Conservation (phyloP, 371 early-diverging fungal species). For the Zopfochytrium polystomum region DNA sequence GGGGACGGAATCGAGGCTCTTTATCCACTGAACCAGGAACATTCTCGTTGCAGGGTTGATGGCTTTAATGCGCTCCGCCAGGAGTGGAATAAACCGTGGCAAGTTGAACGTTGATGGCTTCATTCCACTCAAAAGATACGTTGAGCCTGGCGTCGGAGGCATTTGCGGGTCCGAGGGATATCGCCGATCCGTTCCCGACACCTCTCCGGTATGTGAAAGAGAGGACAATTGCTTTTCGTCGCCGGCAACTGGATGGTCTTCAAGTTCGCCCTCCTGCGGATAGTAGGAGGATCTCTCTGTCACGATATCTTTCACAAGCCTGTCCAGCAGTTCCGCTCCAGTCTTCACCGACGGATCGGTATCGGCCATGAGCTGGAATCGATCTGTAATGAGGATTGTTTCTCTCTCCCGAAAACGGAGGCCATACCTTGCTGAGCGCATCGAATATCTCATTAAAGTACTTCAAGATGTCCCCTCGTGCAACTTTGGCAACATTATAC, state of each 20-base stretch:
- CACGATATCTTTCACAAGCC: conserved; percentile 90
- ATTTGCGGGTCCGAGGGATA: conserved; percentile 16
- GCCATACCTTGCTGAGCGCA: conserved; percentile 77
- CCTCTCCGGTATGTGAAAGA: background rate
- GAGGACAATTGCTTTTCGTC: background rate
- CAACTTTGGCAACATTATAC: conserved; percentile 94
- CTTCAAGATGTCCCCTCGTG: conserved; percentile 72
- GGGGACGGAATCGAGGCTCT: conserved; percentile 81
- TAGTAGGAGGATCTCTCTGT: conserved; percentile 77
- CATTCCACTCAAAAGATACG: conserved; percentile 21
- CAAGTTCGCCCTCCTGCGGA: conserved; percentile 32
- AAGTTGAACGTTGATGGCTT: conserved; percentile 67
- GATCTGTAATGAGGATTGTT: background rate
- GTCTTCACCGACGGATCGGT: conserved; percentile 80
- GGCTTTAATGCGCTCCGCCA: conserved; percentile 81
- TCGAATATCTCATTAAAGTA: conserved; percentile 94
- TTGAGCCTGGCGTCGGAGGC: conserved; percentile 44
- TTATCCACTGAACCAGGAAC: conserved; percentile 89
- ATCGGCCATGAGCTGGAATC: conserved; percentile 69
- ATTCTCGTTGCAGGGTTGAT: conserved; percentile 81
- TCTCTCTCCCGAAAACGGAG: background rate
- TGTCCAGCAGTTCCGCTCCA: conserved; percentile 83
- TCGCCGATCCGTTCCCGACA: background rate
- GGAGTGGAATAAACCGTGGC: conserved; percentile 81
- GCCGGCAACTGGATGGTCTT: conserved; percentile 16